Evolutionary conservation across 768 basidiomycete genomes (phyloP).

Genomic region (Fistulinella prunicolor): DNA sequence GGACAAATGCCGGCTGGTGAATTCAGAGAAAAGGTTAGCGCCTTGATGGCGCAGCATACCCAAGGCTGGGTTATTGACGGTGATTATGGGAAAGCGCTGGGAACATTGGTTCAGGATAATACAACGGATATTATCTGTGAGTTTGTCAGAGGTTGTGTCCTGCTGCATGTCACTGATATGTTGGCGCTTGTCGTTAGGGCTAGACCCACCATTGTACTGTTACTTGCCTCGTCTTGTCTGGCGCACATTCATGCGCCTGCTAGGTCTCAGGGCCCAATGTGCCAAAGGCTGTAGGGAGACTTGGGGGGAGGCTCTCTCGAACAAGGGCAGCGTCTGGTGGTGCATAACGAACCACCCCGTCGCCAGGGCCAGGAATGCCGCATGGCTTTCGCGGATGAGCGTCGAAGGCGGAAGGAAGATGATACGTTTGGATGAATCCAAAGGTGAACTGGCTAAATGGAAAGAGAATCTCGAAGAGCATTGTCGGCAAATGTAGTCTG

Average conservation of each 20-base stretch:
- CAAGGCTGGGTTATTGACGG: slow-evolving; percentile 57
- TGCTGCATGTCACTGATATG: neutral
- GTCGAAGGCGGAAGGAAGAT: slow-evolving; percentile 38
- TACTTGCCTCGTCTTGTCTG: slow-evolving; percentile 59
- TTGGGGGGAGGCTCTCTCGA: neutral
- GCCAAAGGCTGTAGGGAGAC: slow-evolving; percentile 48
- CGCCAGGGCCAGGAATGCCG: neutral
- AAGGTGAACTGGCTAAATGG: slow-evolving; percentile 43
- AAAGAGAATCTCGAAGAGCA: slow-evolving; percentile 14
- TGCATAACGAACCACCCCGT: neutral
- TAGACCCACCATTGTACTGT: slow-evolving; percentile 59
- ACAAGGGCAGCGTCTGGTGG: neutral
- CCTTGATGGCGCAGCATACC: slow-evolving; percentile 30
- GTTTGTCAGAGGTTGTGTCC: slow-evolving; percentile 12
- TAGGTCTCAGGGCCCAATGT: slow-evolving; percentile 39
- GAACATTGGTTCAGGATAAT: slow-evolving; percentile 33
- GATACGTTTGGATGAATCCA: slow-evolving; percentile 53
- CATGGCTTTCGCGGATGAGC: slow-evolving; percentile 15
- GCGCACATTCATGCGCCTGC: slow-evolving; percentile 48
- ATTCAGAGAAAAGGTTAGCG: slow-evolving; percentile 16
- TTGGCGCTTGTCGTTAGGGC: slow-evolving; percentile 41
- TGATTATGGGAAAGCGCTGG: slow-evolving; percentile 33
- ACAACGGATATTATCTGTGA: slow-evolving; percentile 55
- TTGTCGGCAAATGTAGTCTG: slow-evolving; percentile 6
- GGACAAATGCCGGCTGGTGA: slow-evolving; percentile 27